Base-by-base conservation (phyloP, 805 yeast species). In the Candida koratica region DNA sequence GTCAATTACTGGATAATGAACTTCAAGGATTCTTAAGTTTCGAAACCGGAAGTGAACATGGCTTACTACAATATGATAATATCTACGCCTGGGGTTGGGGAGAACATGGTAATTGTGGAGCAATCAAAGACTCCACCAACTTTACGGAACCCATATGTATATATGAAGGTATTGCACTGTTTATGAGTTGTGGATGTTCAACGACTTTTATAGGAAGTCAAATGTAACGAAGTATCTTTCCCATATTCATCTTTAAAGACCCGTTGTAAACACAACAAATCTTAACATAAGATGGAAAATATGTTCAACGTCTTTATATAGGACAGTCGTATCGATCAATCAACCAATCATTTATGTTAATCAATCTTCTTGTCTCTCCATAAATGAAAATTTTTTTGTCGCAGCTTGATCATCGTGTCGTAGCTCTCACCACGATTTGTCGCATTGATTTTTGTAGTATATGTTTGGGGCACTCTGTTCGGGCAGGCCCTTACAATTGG, bases 71-170 rank as follows among this genome's bases (percentile, higher is more conserved):
- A 5, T 34, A 47, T 1, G n/a, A 53, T 11, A 33, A 38, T 6
- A 80, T 88, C 0, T 62, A 52, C 37, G 72, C 89, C 2, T 93
- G 97, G 97, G 98, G 98, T 0, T 90, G 98, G 98, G 97, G 96
- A 10, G 97, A 93, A 52, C 98, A 90, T 57, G 98, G 98, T 0
- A 90, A 90, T 53, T 90, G 97, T 60, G 95, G 96, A 0, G 18
- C 13, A 2, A 35, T 7, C 6, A 11, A 45, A 30, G 55, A 39
- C 24, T 60, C 34, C 32, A 72, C 61, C 30, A 62, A 68, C 3
- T 67, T 58, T 41, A 59, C 56, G 40, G 50, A 57, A 28, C 44
- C 69, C 14, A 71, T 71, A 37, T 38, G 34, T 6, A 24, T 71
- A 3, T 63, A 65, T 45, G 32, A 34, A 6, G 55, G 51, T 2